Conservation (phyloP, 2,329 filamentous ascomycete species). For the Lecanosticta acicola region DNA sequence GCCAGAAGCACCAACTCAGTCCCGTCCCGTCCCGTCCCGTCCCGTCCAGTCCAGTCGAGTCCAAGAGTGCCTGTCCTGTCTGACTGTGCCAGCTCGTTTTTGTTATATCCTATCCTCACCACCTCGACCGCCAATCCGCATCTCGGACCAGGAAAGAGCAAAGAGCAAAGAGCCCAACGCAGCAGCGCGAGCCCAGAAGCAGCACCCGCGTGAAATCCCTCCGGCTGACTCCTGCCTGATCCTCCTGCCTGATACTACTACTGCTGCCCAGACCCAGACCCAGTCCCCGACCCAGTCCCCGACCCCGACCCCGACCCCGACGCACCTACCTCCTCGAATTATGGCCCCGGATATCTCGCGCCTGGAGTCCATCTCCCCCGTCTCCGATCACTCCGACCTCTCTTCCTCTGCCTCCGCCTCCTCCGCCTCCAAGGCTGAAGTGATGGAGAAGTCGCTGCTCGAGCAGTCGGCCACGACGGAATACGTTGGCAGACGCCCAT, state of each 20-base stretch:
- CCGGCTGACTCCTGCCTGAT: neutral
- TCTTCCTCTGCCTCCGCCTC: constrained; percentile 1
- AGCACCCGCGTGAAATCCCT: neutral
- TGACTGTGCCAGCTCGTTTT: too few species aligned
- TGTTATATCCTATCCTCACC: too few species aligned
- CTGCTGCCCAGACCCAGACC: too few species aligned
- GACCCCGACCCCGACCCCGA: neutral
- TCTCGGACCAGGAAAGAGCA: too few species aligned
- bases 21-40: too few species aligned
- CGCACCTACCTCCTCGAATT: neutral
- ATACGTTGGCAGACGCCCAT: constrained; percentile 30
- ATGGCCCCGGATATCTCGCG: constrained; percentile 19
- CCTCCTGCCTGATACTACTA: neutral
- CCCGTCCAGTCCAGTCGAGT: too few species aligned
- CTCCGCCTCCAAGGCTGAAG: constrained; percentile 13
- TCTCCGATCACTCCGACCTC: neutral
- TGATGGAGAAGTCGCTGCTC: constrained; percentile 24
- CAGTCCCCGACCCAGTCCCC: neutral
- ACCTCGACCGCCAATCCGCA: too few species aligned
- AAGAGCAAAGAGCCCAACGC: neutral
- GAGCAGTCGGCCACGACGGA: constrained; percentile 24
- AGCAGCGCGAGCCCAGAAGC: neutral
- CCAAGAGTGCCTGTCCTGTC: too few species aligned
- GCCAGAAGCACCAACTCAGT: too few species aligned
- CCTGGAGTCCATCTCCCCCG: constrained; percentile 13